A percentile compares a stretch with the other conserved stretches of the same genome.
phyloP scores from a whole-genome alignment of 139 green algal genomes.

The Raphidocelis subcapitata region DNA sequence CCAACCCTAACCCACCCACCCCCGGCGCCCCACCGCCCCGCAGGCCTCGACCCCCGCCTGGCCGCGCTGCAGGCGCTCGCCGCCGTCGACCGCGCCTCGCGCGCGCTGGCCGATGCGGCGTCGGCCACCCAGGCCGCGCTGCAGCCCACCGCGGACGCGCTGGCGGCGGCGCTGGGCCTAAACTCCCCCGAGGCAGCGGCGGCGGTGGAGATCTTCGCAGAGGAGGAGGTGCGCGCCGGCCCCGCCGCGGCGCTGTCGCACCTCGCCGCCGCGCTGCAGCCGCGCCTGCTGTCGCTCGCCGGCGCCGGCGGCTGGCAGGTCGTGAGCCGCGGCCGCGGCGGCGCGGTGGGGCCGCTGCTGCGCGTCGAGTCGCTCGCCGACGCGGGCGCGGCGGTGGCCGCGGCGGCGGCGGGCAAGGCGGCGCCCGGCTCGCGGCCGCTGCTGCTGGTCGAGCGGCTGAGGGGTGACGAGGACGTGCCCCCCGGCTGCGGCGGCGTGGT shows the following conservation, averaged over 20 bases:
- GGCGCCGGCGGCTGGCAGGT: conserved; percentile 19
- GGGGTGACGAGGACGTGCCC: conserved; percentile 70
- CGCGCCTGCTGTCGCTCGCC: conserved; percentile 18
- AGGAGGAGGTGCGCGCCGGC: conserved; percentile 61
- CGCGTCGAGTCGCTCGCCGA: too few relatives aligned
- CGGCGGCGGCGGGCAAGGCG: too few relatives aligned
- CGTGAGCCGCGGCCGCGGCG: conserved; percentile 21
- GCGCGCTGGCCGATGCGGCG: conserved; percentile 44
- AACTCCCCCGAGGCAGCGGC: too few relatives aligned
- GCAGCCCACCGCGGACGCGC: conserved; percentile 42
- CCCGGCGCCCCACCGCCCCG: not conserved
- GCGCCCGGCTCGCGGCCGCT: not conserved
- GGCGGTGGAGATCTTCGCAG: conserved; percentile 41
- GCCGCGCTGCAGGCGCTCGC: conserved; percentile 52
- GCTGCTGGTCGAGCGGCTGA: conserved; percentile 21
- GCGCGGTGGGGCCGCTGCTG: too few relatives aligned
- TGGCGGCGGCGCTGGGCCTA: conserved; percentile 50
- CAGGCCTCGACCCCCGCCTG: conserved; percentile 5
- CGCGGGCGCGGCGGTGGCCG: too few relatives aligned
- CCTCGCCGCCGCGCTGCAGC: conserved; percentile 62
- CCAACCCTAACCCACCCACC: not conserved
- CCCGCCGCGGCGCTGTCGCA: conserved; percentile 63
- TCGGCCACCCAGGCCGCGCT: conserved; percentile 50
- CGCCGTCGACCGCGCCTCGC: conserved; percentile 63
- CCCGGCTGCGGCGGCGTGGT: conserved; percentile 53